Base-by-base conservation (phyloP, 2,329 filamentous ascomycete species). In the Botrytis pseudocinerea region DNA sequence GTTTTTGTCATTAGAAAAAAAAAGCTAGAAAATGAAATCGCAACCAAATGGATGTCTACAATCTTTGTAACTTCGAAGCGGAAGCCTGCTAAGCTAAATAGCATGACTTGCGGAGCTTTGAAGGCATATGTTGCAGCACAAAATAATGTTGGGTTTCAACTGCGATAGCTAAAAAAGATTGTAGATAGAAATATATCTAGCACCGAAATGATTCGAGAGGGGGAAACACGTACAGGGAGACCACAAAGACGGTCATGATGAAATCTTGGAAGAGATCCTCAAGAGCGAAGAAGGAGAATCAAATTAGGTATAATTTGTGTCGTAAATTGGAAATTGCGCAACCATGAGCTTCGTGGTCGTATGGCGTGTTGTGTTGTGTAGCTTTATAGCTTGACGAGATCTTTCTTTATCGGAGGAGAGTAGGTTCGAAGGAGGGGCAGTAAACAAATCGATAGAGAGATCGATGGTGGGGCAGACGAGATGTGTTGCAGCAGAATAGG, bases 161-260 rank as follows among this genome's bases (percentile, higher is more conserved):
- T 38, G 12, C 12, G 38, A 62, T 10, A 14, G 12, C 42, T 25
- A 7, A n/a, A 42, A n/a, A 14, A 63, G 38, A 63, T 25, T 20
- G 20, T 28, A 28, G 16, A 28, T 28, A 28, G 16, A 18, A 42
- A n/a, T 18, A 40, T 28, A 14, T 12, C 38, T 22, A 42, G 61
- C 61, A 20, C 14, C 62, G 57, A 38, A 59, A 25, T 48, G 12
- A 25, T 35, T n/a, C 22, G 18, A 14, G 46, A 28, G 16, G 22
- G 28, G 28, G 60, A 35, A 22, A 35, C 22, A 64, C 86, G 82
- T 84, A 89, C 86, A 90, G 83, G 46, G 87, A 88, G 72, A 85
- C 87, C 69, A 89, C 85, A 76, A 89, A 88, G 80, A 89, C 85
- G 10, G 88, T 88, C 88, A 90, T 90, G 46, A 72, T 81, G 70